A percentile compares a stretch with the other conserved stretches of the same genome.
Evolutionary conservation across 2,329 filamentous ascomycete species (phyloP).

Genomic region (Trichoderma simmonsii): DNA sequence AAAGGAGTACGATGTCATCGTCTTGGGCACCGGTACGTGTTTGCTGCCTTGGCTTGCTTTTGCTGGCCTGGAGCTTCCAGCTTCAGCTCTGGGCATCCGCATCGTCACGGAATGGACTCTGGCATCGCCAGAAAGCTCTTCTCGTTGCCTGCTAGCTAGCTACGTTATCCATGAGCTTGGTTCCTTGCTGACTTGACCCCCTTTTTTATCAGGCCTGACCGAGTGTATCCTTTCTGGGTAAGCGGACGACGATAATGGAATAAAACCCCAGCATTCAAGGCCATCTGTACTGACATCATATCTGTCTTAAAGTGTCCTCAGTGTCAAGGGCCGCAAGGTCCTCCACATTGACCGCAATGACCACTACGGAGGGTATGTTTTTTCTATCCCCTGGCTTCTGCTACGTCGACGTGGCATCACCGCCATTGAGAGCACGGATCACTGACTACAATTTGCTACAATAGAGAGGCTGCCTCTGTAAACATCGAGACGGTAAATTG

Average conservation of each 20-base stretch:
- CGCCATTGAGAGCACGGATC: neutral
- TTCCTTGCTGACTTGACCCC: neutral
- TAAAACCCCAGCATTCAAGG: conserved; percentile 30
- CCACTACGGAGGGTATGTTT: conserved; percentile 89
- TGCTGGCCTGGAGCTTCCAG: neutral
- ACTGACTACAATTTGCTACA: conserved; percentile 28
- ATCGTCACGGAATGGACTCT: neutral
- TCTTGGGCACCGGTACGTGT: conserved; percentile 88
- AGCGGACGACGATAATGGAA: conserved; percentile 25
- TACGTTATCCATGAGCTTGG: neutral
- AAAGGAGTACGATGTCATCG: conserved; percentile 97
- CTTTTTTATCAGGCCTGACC: conserved; percentile 69
- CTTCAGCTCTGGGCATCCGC: neutral
- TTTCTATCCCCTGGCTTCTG: neutral
- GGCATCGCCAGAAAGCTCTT: neutral
- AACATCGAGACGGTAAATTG: conserved; percentile 84
- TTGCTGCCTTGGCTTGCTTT: neutral
- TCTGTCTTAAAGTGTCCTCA: conserved; percentile 63
- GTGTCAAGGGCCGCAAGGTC: conserved; percentile 98
- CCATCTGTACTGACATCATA: neutral
- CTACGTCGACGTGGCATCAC: conserved; percentile 1
- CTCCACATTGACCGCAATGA: conserved; percentile 98
- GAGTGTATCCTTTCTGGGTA: conserved; percentile 99
- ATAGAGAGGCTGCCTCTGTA: conserved; percentile 83
- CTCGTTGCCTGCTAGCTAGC: neutral